Percentiles rank a stretch among this genome's conserved stretches.
Evolutionary conservation across 2,329 filamentous ascomycete species (phyloP).

Genomic region (Aspergillus floridensis): DNA sequence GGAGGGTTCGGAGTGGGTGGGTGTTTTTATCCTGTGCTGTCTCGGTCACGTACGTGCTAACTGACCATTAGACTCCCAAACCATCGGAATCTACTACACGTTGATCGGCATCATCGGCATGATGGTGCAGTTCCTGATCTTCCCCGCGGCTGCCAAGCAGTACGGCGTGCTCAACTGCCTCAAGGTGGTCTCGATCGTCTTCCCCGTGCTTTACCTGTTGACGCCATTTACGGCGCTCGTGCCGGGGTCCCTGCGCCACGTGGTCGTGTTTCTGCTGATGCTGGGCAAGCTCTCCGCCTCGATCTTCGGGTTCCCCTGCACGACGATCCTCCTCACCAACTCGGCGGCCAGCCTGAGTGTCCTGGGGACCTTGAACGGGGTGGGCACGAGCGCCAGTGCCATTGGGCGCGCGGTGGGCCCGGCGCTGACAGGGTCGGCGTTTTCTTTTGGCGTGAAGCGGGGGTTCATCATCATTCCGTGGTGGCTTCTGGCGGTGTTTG

Average conservation of each 20-base stretch:
- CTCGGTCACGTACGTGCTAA: too few species aligned
- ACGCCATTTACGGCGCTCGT: conserved; percentile 76
- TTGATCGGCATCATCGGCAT: conserved; percentile 77
- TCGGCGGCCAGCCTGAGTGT: conserved; percentile 71
- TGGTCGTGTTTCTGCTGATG: conserved; percentile 64
- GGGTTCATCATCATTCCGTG: conserved; percentile 79
- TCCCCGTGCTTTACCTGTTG: conserved; percentile 75
- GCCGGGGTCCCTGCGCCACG: conserved; percentile 53
- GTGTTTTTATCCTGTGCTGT: conserved; percentile 11
- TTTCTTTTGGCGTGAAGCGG: conserved; percentile 70
- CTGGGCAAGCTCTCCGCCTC: conserved; percentile 69
- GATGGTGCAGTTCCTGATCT: conserved; percentile 79
- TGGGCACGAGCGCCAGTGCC: conserved; percentile 79
- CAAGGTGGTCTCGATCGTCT: conserved; percentile 62
- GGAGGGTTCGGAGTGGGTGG: conserved; percentile 70
- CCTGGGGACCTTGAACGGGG: conserved; percentile 85
- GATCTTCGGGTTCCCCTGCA: conserved; percentile 86
- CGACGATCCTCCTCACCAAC: conserved; percentile 87
- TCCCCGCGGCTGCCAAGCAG: conserved; percentile 69
- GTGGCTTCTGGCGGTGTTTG: conserved; percentile 69
- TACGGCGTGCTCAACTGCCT: conserved; percentile 75
- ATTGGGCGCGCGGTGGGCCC: conserved; percentile 78
- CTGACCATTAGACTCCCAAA: conserved; percentile 55
- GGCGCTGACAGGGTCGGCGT: conserved; percentile 67
- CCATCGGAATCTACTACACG: conserved; percentile 83